Conservation (phyloP, 352 stramenopile species). For the Globisporangium spiculum region DNA sequence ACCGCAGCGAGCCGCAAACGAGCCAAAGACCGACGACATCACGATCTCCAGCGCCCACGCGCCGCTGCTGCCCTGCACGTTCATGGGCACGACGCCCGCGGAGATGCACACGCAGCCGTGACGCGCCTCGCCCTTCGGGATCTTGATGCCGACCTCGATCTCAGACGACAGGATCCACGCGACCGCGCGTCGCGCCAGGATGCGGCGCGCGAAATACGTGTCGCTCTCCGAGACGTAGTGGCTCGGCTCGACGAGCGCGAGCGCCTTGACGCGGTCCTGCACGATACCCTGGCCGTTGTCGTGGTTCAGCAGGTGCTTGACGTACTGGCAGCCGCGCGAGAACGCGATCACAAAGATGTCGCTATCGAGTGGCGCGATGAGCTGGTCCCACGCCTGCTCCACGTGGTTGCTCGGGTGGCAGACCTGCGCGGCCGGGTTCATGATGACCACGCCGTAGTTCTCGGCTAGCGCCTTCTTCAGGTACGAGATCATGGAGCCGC, state of each 20-base stretch:
- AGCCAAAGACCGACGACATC: slow-evolving; percentile 82
- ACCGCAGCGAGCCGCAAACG: slow-evolving; percentile 66
- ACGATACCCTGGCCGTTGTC: slow-evolving; percentile 78
- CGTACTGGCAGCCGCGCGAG: slow-evolving; percentile 69
- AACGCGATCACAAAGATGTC: slow-evolving; percentile 81
- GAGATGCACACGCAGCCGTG: slow-evolving; percentile 82
- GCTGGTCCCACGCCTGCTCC: slow-evolving; percentile 74
- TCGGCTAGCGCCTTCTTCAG: slow-evolving; percentile 77
- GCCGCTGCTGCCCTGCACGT: slow-evolving; percentile 65
- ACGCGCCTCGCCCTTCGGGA: slow-evolving; percentile 60
- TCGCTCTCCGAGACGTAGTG: slow-evolving; percentile 77
- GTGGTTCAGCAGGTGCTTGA: slow-evolving; percentile 78
- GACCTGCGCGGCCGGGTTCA: slow-evolving; percentile 76
- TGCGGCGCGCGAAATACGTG: slow-evolving; percentile 70
- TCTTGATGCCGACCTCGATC: slow-evolving; percentile 72
- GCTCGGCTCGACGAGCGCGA: slow-evolving; percentile 78
- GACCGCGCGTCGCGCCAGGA: slow-evolving; percentile 63
- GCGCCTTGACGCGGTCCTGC: slow-evolving; percentile 76
- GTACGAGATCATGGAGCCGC: slow-evolving; percentile 78
- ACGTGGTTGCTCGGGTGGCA: slow-evolving; percentile 74
- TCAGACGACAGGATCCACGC: slow-evolving; percentile 77
- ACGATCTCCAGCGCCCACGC: slow-evolving; percentile 81
- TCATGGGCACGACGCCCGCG: slow-evolving; percentile 63
- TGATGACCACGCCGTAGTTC: slow-evolving; percentile 79
- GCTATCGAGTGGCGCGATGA: slow-evolving; percentile 59